Base-by-base conservation (phyloP, 2,329 filamentous ascomycete species). In the Colletotrichum karsti region DNA sequence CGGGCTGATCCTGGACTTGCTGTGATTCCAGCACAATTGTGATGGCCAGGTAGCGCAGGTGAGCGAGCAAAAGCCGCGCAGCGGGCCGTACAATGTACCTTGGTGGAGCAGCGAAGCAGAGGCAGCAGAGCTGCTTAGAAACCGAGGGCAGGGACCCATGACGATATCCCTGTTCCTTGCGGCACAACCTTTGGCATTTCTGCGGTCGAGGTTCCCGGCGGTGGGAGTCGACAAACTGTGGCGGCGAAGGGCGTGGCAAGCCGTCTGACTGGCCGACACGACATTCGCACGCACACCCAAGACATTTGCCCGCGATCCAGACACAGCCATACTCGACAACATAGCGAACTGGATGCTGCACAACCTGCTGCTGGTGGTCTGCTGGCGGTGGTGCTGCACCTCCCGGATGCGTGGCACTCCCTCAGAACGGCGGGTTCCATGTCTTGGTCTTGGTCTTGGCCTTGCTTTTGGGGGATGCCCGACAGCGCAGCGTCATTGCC, bases 281-380 rank as follows among this genome's bases (percentile, higher is more conserved):
- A 53, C 65, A 46, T 58, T 56, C 63, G 51, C 63, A 57, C 51
- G 55, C 55, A 67, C 46, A 46, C 54, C 54, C 54, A 65, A 60
- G 54, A 67, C 53, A 57, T 63, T 58, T 67, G 63, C 54, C 58
- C 42, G 41, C 44, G 35, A 51, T 53, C 42, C 24, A 37, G 35
- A 63, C 26, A 46, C 35, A 48, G 50, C 48, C 26, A 55, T 46
- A 67, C 64, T 65, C 59, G 53, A 68, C 54, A 37, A 66, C 60
- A 54, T 70, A 65, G 50, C 68, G 64, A 61, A 57, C 55, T 55
- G 55, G 64, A 30, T 56, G 59, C 64, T 68, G 67, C 67, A 70
- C 69, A 35, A 54, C 69, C 58, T 58, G 33, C 39, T 59, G 37
- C 20, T 63, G 37, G 12, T 62, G 53, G 64, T 51, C 57, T 65